Conservation (phyloP, 2,329 filamentous ascomycete species). For the Trichothecium roseum region DNA sequence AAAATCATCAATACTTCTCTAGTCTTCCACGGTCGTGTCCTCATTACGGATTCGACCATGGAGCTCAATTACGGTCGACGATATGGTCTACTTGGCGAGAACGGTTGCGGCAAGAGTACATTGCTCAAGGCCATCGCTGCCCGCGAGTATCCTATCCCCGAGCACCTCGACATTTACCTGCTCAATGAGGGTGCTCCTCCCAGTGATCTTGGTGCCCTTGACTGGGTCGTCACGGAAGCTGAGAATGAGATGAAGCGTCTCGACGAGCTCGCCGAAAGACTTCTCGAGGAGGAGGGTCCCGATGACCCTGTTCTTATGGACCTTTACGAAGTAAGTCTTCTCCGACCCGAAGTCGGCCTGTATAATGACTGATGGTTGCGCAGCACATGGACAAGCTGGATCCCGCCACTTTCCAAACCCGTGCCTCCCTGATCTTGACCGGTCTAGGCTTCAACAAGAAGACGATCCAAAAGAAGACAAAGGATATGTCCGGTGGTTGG, state of each 20-base stretch:
- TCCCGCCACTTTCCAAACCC: constrained; percentile 89
- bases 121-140: constrained; percentile 87
- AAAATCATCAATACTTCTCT: constrained; percentile 91
- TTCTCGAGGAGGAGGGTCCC: constrained; percentile 85
- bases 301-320: constrained; percentile 86
- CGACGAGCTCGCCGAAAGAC: constrained; percentile 78
- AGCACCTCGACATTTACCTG: constrained; percentile 96
- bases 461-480: constrained; percentile 98
- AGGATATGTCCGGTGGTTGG: constrained; percentile 99
- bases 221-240: constrained; percentile 95
- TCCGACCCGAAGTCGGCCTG: not conserved
- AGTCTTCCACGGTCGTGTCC: constrained; percentile 95
- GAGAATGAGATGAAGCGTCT: constrained; percentile 86
- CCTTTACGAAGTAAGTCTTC: constrained; percentile 72
- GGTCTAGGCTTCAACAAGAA: constrained; percentile 99
- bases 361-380: not conserved
- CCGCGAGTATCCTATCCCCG: constrained; percentile 91
- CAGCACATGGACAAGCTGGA: constrained; percentile 99
- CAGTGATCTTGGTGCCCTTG: constrained; percentile 78
- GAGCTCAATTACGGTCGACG: constrained; percentile 88
- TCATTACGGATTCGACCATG: constrained; percentile 87
- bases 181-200: constrained; percentile 94
- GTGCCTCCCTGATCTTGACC: constrained; percentile 91
- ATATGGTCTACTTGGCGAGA: constrained; percentile 94
- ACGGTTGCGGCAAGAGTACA: constrained; percentile 99